Evolutionary conservation across 257 asterid species (phyloP), one percentile per base, ranked within the genome.

Genomic region (Nicotiana paniculata): DNA sequence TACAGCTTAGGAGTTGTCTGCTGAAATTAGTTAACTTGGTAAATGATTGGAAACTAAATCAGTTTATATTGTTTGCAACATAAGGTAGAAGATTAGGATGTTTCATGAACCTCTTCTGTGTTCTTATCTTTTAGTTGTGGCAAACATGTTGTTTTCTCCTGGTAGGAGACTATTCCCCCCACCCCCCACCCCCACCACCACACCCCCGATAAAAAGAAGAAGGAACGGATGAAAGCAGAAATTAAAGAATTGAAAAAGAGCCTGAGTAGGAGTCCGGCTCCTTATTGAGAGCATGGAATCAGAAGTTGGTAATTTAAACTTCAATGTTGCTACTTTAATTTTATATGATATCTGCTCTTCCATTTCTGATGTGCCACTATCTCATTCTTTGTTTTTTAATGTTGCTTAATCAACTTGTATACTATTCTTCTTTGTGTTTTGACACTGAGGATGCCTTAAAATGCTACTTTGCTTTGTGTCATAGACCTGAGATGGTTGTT

Each of bases 401-500:
- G 46, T 75, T 15, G 28, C 17, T 15, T 51, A 0, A 75, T 75
- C 63, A 28, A 51, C 63, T 75, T 75, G 63, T 75, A 53, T 75
- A 26, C 63, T 74, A 13, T 7, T 48, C 62, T 48, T 74, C 24
- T 6, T 24, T 51, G 63, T 75, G 16, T 28, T 26, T 75, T 51
- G 46, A 75, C 28, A 15, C 10, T 0, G 10, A 26, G 26, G 80
- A 48, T 75, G 46, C 43, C 17, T 28, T 75, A 28, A 75, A 51
- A 51, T 75, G 63, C 63, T 54, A 13, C 77, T 65, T 28, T 84
- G 12, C 24, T 57, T 86, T 82, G 79, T 83, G 79, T 86, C 70
- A 61, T 94, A 93, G 98, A 82, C 98, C 98, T 61, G 99, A 96
- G 92, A 96, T 96, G 99, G 99, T 96, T 86, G 98, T 93, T 72